A percentile compares a stretch with the other conserved stretches of the same genome.
Conservation (phyloP, 176 grass and related monocot genomes). For the Aegilops sharonensis region DNA sequence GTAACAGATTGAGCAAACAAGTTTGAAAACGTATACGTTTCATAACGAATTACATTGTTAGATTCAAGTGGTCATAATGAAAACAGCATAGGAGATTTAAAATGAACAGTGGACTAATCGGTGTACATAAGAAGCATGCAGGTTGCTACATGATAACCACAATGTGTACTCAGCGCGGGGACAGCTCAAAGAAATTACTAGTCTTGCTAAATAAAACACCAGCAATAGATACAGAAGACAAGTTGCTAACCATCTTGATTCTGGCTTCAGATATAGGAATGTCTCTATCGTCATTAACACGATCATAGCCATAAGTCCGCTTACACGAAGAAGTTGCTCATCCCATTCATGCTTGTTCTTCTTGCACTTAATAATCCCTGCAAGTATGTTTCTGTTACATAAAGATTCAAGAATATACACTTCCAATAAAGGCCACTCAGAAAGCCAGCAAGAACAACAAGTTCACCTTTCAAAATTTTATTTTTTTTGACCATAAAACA, state of each 20-base stretch:
- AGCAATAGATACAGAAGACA: conserved; percentile 2
- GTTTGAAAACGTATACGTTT: background rate
- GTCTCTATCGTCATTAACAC: conserved; percentile 84
- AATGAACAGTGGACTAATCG: background rate
- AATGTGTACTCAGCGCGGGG: background rate
- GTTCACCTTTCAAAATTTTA: conserved; percentile 46
- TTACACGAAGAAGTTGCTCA: conserved; percentile 79
- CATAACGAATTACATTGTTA: background rate
- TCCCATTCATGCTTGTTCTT: conserved; percentile 88
- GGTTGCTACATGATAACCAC: background rate
- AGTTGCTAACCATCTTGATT: conserved; percentile 48
- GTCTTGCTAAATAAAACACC: background rate
- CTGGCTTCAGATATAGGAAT: conserved; percentile 77
- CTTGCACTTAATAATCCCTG: conserved; percentile 71
- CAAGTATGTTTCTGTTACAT: background rate
- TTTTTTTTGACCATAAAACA: background rate
- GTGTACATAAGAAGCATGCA: background rate
- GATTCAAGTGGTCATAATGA: background rate
- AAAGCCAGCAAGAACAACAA: background rate
- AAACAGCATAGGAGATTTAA: background rate
- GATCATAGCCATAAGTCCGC: conserved; percentile 77
- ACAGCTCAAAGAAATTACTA: background rate
- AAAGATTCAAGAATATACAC: background rate
- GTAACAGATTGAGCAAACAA: background rate
- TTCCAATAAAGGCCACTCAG: background rate